phyloP scores from a whole-genome alignment of 805 yeast species.

The Sungouiella blattae region DNA sequence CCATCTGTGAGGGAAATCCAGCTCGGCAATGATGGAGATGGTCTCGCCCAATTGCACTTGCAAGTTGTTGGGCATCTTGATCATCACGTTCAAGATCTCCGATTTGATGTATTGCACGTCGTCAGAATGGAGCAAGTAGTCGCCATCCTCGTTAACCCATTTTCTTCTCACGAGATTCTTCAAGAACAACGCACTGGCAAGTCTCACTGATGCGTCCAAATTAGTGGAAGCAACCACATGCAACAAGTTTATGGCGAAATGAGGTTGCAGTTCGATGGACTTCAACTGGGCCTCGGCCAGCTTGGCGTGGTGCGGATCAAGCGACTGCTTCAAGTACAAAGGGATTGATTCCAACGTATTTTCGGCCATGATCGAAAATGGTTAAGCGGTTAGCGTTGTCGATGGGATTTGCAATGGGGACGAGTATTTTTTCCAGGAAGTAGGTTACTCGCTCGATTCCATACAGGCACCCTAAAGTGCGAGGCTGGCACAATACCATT shows the following conservation, averaged over 20 bases:
- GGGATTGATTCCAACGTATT: conserved; percentile 49
- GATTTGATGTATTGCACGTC: conserved; percentile 69
- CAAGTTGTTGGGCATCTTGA: conserved; percentile 68
- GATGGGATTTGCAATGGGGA: no score
- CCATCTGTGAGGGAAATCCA: conserved; percentile 95
- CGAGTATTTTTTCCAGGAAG: no score
- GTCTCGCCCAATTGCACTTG: conserved; percentile 96
- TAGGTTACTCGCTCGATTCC: no score
- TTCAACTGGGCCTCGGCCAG: conserved; percentile 64
- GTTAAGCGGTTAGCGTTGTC: no score
- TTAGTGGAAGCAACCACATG: conserved; percentile 69
- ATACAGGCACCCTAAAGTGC: no score
- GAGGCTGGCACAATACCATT: no score
- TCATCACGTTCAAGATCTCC: conserved; percentile 85
- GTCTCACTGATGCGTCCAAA: conserved; percentile 54
- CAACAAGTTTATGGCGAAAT: conserved; percentile 72
- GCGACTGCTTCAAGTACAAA: conserved; percentile 56
- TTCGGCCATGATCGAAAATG: conserved; percentile 32
- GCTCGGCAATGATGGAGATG: conserved; percentile 86
- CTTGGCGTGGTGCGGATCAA: conserved; percentile 61
- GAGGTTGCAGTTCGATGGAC: conserved; percentile 59
- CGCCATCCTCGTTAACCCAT: conserved; percentile 91
- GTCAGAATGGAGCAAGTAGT: conserved; percentile 52
- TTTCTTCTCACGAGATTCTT: conserved; percentile 80
- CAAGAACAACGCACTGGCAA: conserved; percentile 88